A percentile compares a stretch with the other conserved stretches of the same genome.
phyloP scores from a whole-genome alignment of 1,139 yeast genomes.

The Protomyces macrosporus region DNA sequence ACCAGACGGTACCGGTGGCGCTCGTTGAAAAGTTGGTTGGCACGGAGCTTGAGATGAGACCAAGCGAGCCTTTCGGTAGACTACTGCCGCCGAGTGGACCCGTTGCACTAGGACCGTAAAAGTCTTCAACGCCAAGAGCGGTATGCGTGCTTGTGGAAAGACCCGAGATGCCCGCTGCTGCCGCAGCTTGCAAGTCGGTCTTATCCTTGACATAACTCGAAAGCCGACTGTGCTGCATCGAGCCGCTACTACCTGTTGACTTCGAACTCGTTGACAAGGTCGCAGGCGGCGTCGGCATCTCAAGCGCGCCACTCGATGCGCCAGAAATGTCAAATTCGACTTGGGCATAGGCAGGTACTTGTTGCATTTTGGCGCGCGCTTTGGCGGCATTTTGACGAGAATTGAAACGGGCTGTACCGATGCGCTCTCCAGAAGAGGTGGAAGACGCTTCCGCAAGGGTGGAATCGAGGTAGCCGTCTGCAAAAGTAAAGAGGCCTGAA shows the following conservation, averaged over 20 bases:
- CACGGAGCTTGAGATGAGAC: slow-evolving; percentile 7
- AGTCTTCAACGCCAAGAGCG: slow-evolving; percentile 10
- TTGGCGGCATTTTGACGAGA: slow-evolving; percentile 8
- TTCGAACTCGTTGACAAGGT: slow-evolving; percentile 16
- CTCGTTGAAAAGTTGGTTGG: slow-evolving; percentile 20
- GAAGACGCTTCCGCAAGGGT: background rate
- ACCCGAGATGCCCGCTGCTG: too few species aligned
- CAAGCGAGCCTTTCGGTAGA: slow-evolving; percentile 1
- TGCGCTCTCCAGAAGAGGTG: background rate
- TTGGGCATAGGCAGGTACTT: slow-evolving; percentile 1
- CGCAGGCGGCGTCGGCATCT: slow-evolving; percentile 20
- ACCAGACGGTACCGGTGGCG: slow-evolving; percentile 23
- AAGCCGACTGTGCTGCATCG: slow-evolving; percentile 21
- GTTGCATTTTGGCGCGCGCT: slow-evolving; percentile 13
- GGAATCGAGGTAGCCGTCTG: slow-evolving; percentile 18
- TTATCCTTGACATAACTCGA: slow-evolving; percentile 25
- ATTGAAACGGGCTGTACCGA: slow-evolving; percentile 9
- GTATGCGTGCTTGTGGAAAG: background rate
- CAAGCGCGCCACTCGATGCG: background rate
- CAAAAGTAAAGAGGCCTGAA: slow-evolving; percentile 24
- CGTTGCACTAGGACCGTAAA: background rate
- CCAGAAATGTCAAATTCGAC: slow-evolving; percentile 5
- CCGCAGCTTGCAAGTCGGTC: slow-evolving; percentile 1
- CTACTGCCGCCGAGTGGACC: background rate
- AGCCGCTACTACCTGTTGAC: slow-evolving; percentile 20